phyloP scores from a whole-genome alignment of 768 basidiomycete genomes.

The Collybia nuda region DNA sequence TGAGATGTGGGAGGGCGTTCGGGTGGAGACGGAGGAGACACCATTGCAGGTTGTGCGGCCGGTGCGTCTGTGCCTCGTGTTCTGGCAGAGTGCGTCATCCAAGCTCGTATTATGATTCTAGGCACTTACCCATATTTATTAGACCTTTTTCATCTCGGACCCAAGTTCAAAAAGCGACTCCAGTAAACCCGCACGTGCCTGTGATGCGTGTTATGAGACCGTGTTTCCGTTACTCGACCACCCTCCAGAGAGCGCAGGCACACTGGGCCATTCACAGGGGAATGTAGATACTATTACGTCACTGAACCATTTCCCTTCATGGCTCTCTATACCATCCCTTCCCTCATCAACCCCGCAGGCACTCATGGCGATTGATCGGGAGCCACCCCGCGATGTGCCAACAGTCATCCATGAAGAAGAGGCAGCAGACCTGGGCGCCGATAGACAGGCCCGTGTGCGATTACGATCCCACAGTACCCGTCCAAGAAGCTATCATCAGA shows the following conservation, averaged over 20 bases:
- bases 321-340: conserved; percentile 58
- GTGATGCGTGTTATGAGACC: conserved; percentile 82
- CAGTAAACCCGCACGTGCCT: conserved; percentile 71
- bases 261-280: conserved; percentile 8
- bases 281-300: conserved; percentile 45
- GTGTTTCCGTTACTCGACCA: conserved; percentile 70
- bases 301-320: conserved; percentile 50
- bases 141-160: conserved; percentile 87
- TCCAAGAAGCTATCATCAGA: conserved; percentile 65
- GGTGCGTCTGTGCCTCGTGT: conserved; percentile 84
- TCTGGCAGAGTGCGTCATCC: conserved; percentile 64
- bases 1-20: conserved; percentile 78
- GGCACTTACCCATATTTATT: conserved; percentile 1
- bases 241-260: conserved; percentile 12
- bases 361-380: conserved; percentile 45
- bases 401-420: conserved; percentile 12
- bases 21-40: conserved; percentile 80
- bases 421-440: conserved; percentile 8
- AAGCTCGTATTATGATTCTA: not conserved
- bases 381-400: conserved; percentile 16
- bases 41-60: conserved; percentile 84
- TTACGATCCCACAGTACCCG: conserved; percentile 37
- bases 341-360: conserved; percentile 40
- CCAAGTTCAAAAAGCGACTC: conserved; percentile 39
- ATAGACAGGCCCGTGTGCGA: conserved; percentile 25